phyloP scores from a whole-genome alignment of 169 alveolate species.

The Eimeria brunetti region DNA sequence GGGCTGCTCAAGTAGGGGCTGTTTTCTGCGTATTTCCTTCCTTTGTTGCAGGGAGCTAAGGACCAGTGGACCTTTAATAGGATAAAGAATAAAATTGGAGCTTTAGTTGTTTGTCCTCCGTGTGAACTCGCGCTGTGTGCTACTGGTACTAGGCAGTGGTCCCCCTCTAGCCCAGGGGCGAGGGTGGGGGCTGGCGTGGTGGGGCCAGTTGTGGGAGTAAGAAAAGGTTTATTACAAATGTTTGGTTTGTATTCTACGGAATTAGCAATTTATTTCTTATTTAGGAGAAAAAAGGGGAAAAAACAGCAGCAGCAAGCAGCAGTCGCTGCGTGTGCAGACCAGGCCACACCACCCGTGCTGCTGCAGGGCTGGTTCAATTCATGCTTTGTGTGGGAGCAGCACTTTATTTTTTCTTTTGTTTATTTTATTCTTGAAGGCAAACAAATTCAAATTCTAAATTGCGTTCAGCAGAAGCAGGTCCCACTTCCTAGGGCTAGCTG shows the following conservation, averaged over 20 bases:
- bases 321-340: conserved; percentile 18
- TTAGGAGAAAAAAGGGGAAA: background rate
- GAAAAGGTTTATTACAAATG: background rate
- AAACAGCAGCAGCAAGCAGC: background rate
- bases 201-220: background rate
- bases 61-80: background rate
- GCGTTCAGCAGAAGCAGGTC: conserved; percentile 15
- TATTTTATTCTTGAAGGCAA: conserved; percentile 13
- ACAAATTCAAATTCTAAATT: background rate
- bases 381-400: background rate
- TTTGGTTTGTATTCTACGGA: background rate
- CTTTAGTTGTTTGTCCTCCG: background rate
- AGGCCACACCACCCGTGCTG: background rate
- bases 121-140: background rate
- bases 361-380: background rate
- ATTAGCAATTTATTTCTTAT: background rate
- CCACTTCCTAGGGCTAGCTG: conserved; percentile 29
- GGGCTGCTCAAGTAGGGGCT: background rate
- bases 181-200: background rate
- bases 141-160: conserved; percentile 17
- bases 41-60: background rate
- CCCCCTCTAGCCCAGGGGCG: background rate
- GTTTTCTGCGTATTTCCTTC: background rate
- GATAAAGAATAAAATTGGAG: background rate
- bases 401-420: background rate